Conservation (phyloP, 495 filamentous ascomycete species). For the Hypoxylon subgilvum region DNA sequence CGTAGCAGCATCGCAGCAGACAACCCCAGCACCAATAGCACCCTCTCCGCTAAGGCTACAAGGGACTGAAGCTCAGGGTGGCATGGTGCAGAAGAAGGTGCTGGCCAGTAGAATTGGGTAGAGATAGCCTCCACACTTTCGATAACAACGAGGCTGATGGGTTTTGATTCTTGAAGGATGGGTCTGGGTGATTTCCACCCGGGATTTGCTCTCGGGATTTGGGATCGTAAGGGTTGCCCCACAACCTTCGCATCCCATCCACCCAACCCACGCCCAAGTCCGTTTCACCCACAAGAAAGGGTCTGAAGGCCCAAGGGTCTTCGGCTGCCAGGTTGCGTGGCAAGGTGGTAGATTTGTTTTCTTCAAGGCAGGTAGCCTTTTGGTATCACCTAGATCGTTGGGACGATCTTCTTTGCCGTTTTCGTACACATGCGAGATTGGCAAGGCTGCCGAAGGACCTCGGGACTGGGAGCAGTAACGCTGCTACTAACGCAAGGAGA, state of each 20-base stretch:
- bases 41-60: background rate
- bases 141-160: constrained; percentile 30
- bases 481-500: too few relatives aligned
- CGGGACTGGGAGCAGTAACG: too few relatives aligned
- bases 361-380: constrained; percentile 8
- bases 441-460: constrained; percentile 29
- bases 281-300: constrained; percentile 13
- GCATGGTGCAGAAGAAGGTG: too few relatives aligned
- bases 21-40: too few relatives aligned
- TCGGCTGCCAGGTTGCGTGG: constrained; percentile 2
- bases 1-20: too few relatives aligned
- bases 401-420: constrained; percentile 37
- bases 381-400: constrained; percentile 34
- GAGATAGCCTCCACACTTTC: constrained; percentile 4
- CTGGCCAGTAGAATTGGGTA: too few relatives aligned
- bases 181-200: constrained; percentile 6
- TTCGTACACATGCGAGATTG: constrained; percentile 26
- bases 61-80: too few relatives aligned
- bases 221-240: constrained; percentile 1
- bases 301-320: background rate
- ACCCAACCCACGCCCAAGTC: constrained; percentile 7
- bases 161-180: too few relatives aligned
- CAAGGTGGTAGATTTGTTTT: background rate
- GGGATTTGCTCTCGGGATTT: constrained; percentile 26
- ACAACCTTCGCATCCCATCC: background rate